Evolutionary conservation across 768 basidiomycete genomes (phyloP), one percentile per base, ranked within the genome.

Genomic region (Termitomyces sp.): DNA sequence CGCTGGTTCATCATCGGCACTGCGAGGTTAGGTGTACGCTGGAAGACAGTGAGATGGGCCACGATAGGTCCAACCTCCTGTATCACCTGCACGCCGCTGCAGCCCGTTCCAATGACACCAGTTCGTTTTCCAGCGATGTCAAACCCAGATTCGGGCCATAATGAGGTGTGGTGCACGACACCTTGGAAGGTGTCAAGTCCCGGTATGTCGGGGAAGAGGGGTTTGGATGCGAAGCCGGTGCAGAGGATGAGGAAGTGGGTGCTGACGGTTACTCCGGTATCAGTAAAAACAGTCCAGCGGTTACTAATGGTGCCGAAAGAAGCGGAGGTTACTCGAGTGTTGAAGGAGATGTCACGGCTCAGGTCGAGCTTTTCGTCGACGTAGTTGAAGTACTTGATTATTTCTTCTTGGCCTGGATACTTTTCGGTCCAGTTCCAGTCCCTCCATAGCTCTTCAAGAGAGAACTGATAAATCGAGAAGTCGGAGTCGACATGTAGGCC

Each of bases 61-160:
- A 64, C 66, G 13, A 65, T 22, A 4, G 67, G 62, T 2, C 67
- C 70, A 8, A 58, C 55, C 46, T 67, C 6, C 28, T 28, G 28
- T 28, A 28, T 28, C 28, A 28, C 28, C 28, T 28, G 28, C 28
- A 28, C 28, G 28, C 68, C 69, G 33, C 64, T 68, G 12, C 67
- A 67, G 0, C 70, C 69, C 1, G 70, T 72, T 18, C 69, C 69
- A 44, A 70, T 67, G n/a, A 70, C 65, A 2, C 65, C 69, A 18
- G 70, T 61, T 7, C 68, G 69, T 52, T 72, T 70, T 16, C 68
- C 68, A 9, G 55, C 20, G 12, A 68, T 39, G 22, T 70, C 67
- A 2, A 67, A 40, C n/a, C 63, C 65, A 1, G 50, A 58, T 56
- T 68, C 49, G 12, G 68, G 69, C 28, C 69, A 28, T 4, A 28